Base-by-base conservation (phyloP, 768 basidiomycete genomes). In the Asterophora lycoperdoides region DNA sequence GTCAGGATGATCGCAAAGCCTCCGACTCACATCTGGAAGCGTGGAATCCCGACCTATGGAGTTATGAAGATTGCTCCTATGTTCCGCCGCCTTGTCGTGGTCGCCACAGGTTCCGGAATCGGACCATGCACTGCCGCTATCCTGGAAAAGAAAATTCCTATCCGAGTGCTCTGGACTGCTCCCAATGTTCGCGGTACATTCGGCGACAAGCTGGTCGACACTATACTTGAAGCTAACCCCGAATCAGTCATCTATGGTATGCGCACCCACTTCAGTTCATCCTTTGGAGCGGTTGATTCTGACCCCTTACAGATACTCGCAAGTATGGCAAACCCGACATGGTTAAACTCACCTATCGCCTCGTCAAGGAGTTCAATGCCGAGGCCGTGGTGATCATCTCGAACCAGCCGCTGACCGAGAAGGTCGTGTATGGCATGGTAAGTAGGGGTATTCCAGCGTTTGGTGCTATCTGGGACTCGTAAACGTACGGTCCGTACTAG, bases 161-260 rank as follows among this genome's bases (percentile, higher is more conserved):
- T 77, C 43, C 69, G 73, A n/a, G 68, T 81, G 33, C 69, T 83
- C 14, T 81, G 80, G 80, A 40, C 39, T 28, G 75, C 79, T 11
- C 80, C 79, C 3, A 74, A 81, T 52, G 78, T 80, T 38, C 72
- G 79, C 13, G 67, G 77, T 63, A 83, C 80, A 8, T 83, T 81
- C 57, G 81, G 81, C 23, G 70, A 81, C 60, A 69, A 78, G 44
- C 65, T 83, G 10, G 80, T 81, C 1, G 78, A 81, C 58, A 58
- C 71, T 8, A 75, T 83, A 45, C 60, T 81, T 19, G 69, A 64
- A n/a, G 75, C 75, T 0, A 68, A 70, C 15, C 79, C 79, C 13
- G 75, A 68, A 41, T 77, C 79, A 5, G 78, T 80, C 29, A 67
- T 81, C 18, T 80, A 80, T 57, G 77, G 78, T 79, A n/a, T n/a